A percentile compares a stretch with the other conserved stretches of the same genome.
Evolutionary conservation across 768 basidiomycete genomes (phyloP).

Genomic region (Chalciporus pseudorubinellus): DNA sequence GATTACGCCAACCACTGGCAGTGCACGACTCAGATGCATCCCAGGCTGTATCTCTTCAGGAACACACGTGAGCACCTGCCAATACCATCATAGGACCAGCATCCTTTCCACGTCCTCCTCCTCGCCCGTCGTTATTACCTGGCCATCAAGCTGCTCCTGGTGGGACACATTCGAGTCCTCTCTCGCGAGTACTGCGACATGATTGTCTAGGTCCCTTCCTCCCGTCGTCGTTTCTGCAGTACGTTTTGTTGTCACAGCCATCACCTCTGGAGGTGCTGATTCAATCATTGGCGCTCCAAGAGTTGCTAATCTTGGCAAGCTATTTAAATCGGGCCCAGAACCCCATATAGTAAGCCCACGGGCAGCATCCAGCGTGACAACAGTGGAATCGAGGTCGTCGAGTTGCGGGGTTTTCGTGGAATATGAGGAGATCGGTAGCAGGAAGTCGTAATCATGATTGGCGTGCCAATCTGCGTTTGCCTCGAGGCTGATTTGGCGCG

Average conservation of each 20-base stretch:
- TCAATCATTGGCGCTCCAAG: not conserved
- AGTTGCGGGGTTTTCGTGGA: conserved; percentile 41
- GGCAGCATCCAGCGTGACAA: conserved; percentile 46
- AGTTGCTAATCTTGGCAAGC: not conserved
- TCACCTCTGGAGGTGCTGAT: not conserved
- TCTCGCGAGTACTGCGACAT: not conserved
- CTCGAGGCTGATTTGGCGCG: conserved; percentile 17
- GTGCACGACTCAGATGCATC: too few species aligned
- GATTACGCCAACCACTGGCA: too few species aligned
- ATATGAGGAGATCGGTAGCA: conserved; percentile 40
- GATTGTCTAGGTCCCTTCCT: not conserved
- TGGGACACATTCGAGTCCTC: not conserved
- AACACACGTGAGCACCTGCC: not conserved
- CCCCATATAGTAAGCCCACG: conserved; percentile 53
- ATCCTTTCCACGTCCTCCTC: conserved; percentile 24
- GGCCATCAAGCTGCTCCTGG: not conserved
- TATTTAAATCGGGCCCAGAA: conserved; percentile 3
- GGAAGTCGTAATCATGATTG: conserved; percentile 50
- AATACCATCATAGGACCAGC: conserved; percentile 9
- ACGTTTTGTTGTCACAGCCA: not conserved
- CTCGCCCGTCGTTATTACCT: conserved; percentile 10
- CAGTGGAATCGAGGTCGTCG: conserved; percentile 46
- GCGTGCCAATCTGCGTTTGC: conserved; percentile 14
- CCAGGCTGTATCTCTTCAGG: not conserved
- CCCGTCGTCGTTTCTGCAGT: not conserved